Evolutionary conservation across 164 flowering plant species (phyloP), one percentile per base, ranked within the genome.

Genomic region (Kingdonia uniflora): DNA sequence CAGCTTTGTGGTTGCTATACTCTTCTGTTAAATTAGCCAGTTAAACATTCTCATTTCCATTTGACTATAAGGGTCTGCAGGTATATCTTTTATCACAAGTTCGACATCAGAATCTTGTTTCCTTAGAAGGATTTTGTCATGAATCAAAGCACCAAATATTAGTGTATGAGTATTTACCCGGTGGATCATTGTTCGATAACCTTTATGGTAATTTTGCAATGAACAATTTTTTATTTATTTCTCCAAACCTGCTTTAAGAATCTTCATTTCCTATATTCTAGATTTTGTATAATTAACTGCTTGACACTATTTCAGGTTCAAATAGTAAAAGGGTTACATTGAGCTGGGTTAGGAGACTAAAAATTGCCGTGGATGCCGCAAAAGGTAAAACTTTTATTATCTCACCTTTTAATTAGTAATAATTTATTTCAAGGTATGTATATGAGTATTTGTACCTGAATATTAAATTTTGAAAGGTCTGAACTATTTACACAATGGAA

Each of bases 351-450:
- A 82, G 87, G 16, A 73, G 96, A 65, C 66, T 87, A 59, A 87
- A 82, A 72, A 78, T 84, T 58, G 92, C 96, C 19, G 72, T 84
- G 50, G 96, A 87, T 78, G 87, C 96, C 56, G 96, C 92, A 47
- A 87, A 80, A 78, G 95, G 95, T 81, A 67, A 24, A 44, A 6
- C 19, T 51, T n/a, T 35, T 17, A n/a, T n/a, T n/a, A n/a, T n/a
- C n/a, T n/a, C n/a, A n/a, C n/a, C n/a, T n/a, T n/a, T n/a, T n/a
- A n/a, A n/a, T n/a, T n/a, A n/a, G n/a, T n/a, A n/a, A n/a, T n/a
- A n/a, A n/a, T n/a, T n/a, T n/a, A n/a, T n/a, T n/a, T n/a, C n/a
- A n/a, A n/a, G n/a, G n/a, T n/a, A n/a, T n/a, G n/a, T n/a, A n/a
- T n/a, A n/a, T n/a, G n/a, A n/a, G n/a, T n/a, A n/a, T n/a, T n/a